phyloP scores from a whole-genome alignment of 2,329 filamentous ascomycete species.

The Coccinonectria pachysandricola region DNA sequence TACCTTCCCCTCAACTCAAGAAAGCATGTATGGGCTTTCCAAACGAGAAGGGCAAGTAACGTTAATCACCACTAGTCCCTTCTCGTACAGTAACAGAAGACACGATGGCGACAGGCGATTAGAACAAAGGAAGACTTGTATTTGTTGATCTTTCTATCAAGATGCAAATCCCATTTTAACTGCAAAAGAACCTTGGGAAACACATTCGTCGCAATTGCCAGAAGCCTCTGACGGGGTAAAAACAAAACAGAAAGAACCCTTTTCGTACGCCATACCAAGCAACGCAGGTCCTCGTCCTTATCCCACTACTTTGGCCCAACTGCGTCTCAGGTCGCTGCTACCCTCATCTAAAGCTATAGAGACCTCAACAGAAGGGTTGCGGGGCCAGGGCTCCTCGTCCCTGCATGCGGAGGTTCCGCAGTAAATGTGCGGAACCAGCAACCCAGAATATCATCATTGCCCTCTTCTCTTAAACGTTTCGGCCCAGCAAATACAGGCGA shows the following conservation, averaged over 20 bases:
- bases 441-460: slow-evolving; percentile 6
- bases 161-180: no score
- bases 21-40: no score
- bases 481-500: slow-evolving; percentile 5
- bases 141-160: no score
- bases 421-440: slow-evolving; percentile 11
- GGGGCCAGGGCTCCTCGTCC: slow-evolving; percentile 38
- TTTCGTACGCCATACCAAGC: slow-evolving; percentile 40
- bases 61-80: no score
- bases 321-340: slow-evolving; percentile 8
- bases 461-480: slow-evolving; percentile 7
- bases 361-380: slow-evolving; percentile 24
- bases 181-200: slow-evolving; percentile 6
- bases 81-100: no score
- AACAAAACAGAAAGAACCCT: slow-evolving; percentile 14
- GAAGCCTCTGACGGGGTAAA: slow-evolving; percentile 3
- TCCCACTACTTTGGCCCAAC: slow-evolving; percentile 30
- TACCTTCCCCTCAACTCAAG: no score
- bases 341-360: no score
- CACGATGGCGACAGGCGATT: no score
- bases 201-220: slow-evolving; percentile 7
- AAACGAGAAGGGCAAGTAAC: no score
- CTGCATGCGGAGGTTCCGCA: slow-evolving; percentile 23
- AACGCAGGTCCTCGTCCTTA: slow-evolving; percentile 39
- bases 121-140: no score